phyloP scores from a whole-genome alignment of 306 rosid genomes.

The Trifolium repens region DNA sequence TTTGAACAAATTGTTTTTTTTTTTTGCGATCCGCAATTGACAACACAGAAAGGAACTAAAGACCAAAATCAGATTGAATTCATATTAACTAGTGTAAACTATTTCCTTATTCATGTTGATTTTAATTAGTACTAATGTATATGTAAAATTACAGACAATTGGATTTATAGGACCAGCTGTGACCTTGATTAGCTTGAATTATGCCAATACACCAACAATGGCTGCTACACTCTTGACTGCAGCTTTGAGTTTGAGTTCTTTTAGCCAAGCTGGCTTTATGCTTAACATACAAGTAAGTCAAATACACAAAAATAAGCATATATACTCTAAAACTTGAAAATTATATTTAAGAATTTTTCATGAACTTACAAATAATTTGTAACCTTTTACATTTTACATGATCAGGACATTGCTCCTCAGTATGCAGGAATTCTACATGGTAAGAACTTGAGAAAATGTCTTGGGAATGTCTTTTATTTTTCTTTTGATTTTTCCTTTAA shows the following conservation, averaged over 20 bases:
- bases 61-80: slow-evolving; percentile 27
- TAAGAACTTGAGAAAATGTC: slow-evolving; percentile 41
- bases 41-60: background rate
- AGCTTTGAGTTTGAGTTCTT: slow-evolving; percentile 91
- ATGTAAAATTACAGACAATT: slow-evolving; percentile 60
- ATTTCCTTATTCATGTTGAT: slow-evolving; percentile 30
- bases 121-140: slow-evolving; percentile 5
- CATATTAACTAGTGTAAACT: background rate
- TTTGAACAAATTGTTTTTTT: background rate
- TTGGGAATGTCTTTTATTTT: background rate
- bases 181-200: slow-evolving; percentile 76
- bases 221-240: slow-evolving; percentile 72
- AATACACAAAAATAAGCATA: background rate
- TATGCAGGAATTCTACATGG: slow-evolving; percentile 92
- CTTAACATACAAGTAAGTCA: slow-evolving; percentile 87
- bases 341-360: background rate
- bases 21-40: background rate
- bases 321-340: background rate
- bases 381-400: slow-evolving; percentile 33
- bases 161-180: slow-evolving; percentile 90
- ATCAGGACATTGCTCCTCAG: slow-evolving; percentile 94
- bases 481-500: background rate
- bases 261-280: slow-evolving; percentile 95
- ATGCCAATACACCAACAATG: slow-evolving; percentile 63
- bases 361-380: background rate